Evolutionary conservation across 164 flowering plant genomes (phyloP), one percentile per base, ranked within the genome.

Genomic region (Aristolochia californica): DNA sequence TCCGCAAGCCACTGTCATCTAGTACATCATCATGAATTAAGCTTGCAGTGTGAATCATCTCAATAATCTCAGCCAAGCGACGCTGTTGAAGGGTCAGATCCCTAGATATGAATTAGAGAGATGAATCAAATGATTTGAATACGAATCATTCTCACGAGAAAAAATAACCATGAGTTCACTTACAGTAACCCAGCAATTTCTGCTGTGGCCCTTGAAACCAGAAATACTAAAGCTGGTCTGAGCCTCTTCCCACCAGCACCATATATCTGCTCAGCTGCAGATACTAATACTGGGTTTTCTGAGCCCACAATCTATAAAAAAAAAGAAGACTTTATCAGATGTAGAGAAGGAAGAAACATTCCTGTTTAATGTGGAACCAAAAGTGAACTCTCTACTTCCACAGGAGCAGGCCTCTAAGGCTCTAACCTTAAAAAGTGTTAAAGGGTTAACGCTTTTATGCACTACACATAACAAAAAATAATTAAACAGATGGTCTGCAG

Each of bases 231-330:
- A 60, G 96, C 98, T 18, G 98, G 96, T 59, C 98, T 81, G 82
- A 91, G 73, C 72, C 98, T 83, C 76, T 91, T 91, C n/a, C 98
- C 98, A 62, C 98, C 98, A 58, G 98, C 98, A 66, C 91, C 74
- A 74, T 88, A 91, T 38, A 91, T 91, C 75, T 88, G 96, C 73
- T 91, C 91, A 30, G 98, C 98, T 22, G 98, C 98, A 48, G 98
- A 88, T 80, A 82, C 72, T 62, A 91, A 53, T 52, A 87, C 93
- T 27, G 93, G 98, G 65, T 88, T 88, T 72, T 91, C 98, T 75
- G 96, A 88, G 68, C 96, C 98, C 67, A 88, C 91, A 70, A 91
- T 83, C 98, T 91, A 72, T 30, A 56, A 62, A 25, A 56, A 25
- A 55, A 63, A 25, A 58, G 53, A 38, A 63, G 62, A 24, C 59